These are phyloP conservation scores for Macadamia tetraphylla DNA, from an alignment of 164 flowering plant species.

Conservation along the genomic window DNA sequence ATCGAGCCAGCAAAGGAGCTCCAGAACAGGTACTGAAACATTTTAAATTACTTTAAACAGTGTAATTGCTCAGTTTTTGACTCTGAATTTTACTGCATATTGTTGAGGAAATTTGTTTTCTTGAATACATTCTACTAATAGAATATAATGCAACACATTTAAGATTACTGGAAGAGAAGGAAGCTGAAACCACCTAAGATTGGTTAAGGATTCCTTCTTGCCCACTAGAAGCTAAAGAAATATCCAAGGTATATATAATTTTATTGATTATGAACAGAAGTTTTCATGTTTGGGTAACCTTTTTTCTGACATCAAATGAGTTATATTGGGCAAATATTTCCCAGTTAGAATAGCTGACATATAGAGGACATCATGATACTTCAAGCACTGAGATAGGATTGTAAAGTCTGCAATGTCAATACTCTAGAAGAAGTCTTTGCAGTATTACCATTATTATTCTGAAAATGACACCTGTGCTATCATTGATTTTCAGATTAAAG, in stretches of 20 bases:
- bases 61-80: background rate
- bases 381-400: background rate
- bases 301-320: background rate
- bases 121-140: background rate
- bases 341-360: no score
- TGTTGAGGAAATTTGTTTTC: background rate
- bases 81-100: background rate
- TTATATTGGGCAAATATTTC: background rate
- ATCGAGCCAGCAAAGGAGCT: conserved; percentile 91
- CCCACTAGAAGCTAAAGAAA: background rate
- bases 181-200: background rate
- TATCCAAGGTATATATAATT: background rate
- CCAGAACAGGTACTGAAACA: conserved; percentile 68
- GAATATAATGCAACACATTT: background rate
- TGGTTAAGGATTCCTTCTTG: background rate
- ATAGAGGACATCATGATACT: background rate
- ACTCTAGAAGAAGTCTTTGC: background rate
- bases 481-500: background rate
- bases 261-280: background rate
- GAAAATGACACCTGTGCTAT: no score
- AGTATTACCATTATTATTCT: background rate
- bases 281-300: background rate
- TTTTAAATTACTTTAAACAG: background rate
- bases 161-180: background rate
- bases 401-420: background rate